Percentiles rank a stretch among this genome's conserved stretches.
phyloP scores from a whole-genome alignment of 2,329 filamentous ascomycete species.

The Penicillium oxalicum region DNA sequence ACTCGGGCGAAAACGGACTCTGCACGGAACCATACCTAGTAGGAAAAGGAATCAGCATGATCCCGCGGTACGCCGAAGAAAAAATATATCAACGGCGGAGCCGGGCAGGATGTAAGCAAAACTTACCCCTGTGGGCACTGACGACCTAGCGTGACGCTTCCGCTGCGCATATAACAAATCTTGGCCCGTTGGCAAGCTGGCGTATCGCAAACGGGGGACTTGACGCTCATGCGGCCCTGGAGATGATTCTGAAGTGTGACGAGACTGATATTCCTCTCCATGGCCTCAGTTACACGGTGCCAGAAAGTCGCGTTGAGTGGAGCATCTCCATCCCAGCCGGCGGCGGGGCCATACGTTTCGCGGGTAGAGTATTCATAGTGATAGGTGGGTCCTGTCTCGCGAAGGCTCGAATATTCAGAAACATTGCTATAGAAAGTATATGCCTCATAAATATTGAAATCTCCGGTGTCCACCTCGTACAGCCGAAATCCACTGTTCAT shows the following conservation, averaged over 20 bases:
- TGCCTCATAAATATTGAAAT: slow-evolving; percentile 50
- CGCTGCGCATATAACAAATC: slow-evolving; percentile 55
- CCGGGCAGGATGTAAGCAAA: not conserved
- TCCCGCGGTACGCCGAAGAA: not conserved
- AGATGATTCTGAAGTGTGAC: slow-evolving; percentile 47
- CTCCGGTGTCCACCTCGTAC: slow-evolving; percentile 51
- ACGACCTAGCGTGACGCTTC: slow-evolving; percentile 47
- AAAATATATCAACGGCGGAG: too few relatives aligned
- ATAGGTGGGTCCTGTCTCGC: slow-evolving; percentile 42
- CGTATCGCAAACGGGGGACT: slow-evolving; percentile 49
- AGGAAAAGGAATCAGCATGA: slow-evolving; percentile 3
- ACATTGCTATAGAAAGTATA: slow-evolving; percentile 52
- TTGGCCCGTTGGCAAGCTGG: slow-evolving; percentile 49
- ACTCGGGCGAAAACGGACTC: slow-evolving; percentile 27
- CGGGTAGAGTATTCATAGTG: slow-evolving; percentile 49
- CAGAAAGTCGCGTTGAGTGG: slow-evolving; percentile 56
- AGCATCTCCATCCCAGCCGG: slow-evolving; percentile 43
- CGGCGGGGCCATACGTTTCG: slow-evolving; percentile 43
- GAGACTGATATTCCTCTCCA: slow-evolving; percentile 48
- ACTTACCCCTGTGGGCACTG: slow-evolving; percentile 48
- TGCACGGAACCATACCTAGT: slow-evolving; percentile 38
- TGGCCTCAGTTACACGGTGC: slow-evolving; percentile 53
- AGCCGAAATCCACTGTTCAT: slow-evolving; percentile 50
- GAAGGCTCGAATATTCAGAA: slow-evolving; percentile 37
- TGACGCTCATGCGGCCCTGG: slow-evolving; percentile 49